These are phyloP conservation scores for Coemansia aciculifera DNA, from an alignment of 192 early-diverging fungal genomes.

Conservation along the genomic window DNA sequence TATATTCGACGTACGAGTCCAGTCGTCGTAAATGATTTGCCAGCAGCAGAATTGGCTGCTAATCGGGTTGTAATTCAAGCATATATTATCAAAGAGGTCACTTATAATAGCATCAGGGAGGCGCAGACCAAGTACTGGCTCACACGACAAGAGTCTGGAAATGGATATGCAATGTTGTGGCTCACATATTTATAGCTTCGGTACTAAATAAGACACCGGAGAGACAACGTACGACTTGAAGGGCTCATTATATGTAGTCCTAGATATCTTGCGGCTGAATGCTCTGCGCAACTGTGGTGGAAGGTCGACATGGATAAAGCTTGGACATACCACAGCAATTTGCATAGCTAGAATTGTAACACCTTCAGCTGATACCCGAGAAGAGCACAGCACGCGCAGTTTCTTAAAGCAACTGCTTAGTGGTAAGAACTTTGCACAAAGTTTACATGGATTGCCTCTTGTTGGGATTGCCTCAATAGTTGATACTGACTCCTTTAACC, in stretches of 20 bases:
- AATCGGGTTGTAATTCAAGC: too few relatives aligned
- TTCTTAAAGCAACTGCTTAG: not conserved
- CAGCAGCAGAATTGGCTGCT: too few relatives aligned
- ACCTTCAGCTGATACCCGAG: too few relatives aligned
- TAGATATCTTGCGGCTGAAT: not conserved
- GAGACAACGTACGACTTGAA: not conserved
- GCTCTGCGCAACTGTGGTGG: not conserved
- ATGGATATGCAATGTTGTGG: too few relatives aligned
- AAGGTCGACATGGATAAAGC: not conserved
- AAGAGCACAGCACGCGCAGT: not conserved
- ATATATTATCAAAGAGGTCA: too few relatives aligned
- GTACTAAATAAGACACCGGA: not conserved
- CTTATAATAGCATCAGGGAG: too few relatives aligned
- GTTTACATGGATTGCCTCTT: not conserved
- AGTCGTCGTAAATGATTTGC: too few relatives aligned
- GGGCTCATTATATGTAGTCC: not conserved
- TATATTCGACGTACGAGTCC: too few relatives aligned
- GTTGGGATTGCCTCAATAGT: not conserved
- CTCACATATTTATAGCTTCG: too few relatives aligned
- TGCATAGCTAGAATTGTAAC: not conserved
- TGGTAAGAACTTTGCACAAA: not conserved
- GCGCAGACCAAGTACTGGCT: too few relatives aligned
- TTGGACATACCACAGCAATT: not conserved
- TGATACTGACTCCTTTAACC: not conserved
- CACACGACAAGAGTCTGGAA: too few relatives aligned